Percentiles rank a stretch among this genome's conserved stretches.
These are phyloP conservation scores for Rhynchosporium secalis DNA, from an alignment of 2,329 filamentous ascomycete species.

Conservation along the genomic window DNA sequence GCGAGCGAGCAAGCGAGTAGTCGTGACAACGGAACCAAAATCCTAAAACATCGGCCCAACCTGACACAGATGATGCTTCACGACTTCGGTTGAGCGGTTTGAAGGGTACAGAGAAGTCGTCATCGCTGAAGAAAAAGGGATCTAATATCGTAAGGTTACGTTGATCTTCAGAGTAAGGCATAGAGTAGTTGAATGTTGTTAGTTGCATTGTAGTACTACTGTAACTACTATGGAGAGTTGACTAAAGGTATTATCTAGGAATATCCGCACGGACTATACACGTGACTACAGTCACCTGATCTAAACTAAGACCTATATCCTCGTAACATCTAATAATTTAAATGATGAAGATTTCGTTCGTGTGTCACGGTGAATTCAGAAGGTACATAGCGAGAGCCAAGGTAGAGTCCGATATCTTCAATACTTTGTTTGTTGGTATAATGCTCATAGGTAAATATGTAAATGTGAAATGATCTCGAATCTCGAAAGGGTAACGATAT, in stretches of 20 bases:
- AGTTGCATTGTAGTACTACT: too few relatives aligned
- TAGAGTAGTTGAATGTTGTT: too few relatives aligned
- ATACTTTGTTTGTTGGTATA: background rate
- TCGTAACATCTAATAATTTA: too few relatives aligned
- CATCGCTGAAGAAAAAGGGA: background rate
- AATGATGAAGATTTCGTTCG: background rate
- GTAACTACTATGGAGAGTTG: too few relatives aligned
- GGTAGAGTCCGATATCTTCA: background rate
- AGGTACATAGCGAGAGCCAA: too few relatives aligned
- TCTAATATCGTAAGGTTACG: too few relatives aligned
- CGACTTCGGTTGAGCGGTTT: background rate
- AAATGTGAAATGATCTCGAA: too few relatives aligned
- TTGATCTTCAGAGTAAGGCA: too few relatives aligned
- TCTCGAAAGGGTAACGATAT: background rate
- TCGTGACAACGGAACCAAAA: background rate
- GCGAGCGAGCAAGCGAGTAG: background rate
- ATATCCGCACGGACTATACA: too few relatives aligned
- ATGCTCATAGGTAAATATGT: background rate
- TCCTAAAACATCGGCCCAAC: slow-evolving; percentile 6
- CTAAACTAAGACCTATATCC: too few relatives aligned
- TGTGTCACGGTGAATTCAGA: background rate
- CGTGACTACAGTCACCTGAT: too few relatives aligned
- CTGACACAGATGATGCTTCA: slow-evolving; percentile 9
- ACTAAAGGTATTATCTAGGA: too few relatives aligned
- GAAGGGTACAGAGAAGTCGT: slow-evolving; percentile 3